Evolutionary conservation across 176 grass and related monocot genomes (phyloP), one percentile per base, ranked within the genome.

Genomic region (Oryza glumipatula): DNA sequence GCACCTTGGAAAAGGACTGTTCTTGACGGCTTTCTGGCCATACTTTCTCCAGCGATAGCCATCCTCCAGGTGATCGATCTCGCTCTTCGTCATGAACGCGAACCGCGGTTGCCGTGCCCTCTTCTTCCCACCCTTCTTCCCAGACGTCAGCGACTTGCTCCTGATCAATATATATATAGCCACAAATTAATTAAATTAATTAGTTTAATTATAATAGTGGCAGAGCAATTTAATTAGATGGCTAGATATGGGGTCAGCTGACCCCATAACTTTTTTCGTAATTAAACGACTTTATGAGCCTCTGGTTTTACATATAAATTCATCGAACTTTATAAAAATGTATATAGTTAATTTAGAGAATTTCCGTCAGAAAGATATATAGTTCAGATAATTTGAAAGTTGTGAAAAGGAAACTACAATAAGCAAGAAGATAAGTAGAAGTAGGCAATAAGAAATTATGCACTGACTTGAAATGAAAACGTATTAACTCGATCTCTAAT

Each of bases 1-100:
- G 36, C 6, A 92, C 93, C 93, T 91, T 1, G 94, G 91, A 56
- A 81, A 97, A 24, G 91, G 91, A 58, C 94, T 97, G 73, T 97
- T 97, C 81, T 94, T 97, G 67, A 97, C 94, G 61, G 91, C 89
- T 65, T 97, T 97, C 82, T 97, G 94, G 0, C 94, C 94, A 44
- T 97, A 97, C 77, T 97, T 97, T 13, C 94, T 76, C 94, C 94
- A 97, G 19, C 94, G 85, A 71, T 97, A 97, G 0, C 94, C 94
- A 66, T 97, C 91, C 79, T 97, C 91, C 0, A 96, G 79, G 70
- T 94, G 70, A 51, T 94, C 91, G 7, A 91, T 51, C 70, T 96
- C 94, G 78, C 89, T 96, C 74, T 94, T 96, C 9, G 94, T 96
- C 94, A 91, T 90, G 91, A 96, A 96, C 11, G 91, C 94, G 44